These are phyloP conservation scores for Pelargonium myrrhifolium DNA, from an alignment of 441 rosid genomes.

Conservation along the genomic window DNA sequence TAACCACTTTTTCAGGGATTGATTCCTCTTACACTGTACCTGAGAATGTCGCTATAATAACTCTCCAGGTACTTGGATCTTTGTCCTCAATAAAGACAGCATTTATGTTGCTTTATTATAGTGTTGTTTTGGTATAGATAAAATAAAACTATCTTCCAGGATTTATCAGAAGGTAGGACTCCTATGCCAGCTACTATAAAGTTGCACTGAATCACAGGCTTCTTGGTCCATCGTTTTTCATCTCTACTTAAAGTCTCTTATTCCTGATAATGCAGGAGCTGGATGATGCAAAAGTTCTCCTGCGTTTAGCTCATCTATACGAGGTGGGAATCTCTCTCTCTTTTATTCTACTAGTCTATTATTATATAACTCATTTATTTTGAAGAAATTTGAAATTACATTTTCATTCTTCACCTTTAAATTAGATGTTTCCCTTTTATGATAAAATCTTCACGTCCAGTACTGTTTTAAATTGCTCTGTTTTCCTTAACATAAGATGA, in stretches of 20 bases:
- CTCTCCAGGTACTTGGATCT: constrained; percentile 35
- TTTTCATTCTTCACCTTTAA: not conserved
- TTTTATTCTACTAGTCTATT: not conserved
- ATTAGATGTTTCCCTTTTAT: too few relatives aligned
- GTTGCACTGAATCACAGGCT: too few relatives aligned
- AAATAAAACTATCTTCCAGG: too few relatives aligned
- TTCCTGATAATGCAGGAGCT: constrained; percentile 37
- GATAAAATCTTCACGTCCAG: not conserved
- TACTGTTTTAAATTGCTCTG: not conserved
- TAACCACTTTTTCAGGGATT: constrained; percentile 42
- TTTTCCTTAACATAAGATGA: not conserved
- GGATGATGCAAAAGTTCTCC: constrained; percentile 44
- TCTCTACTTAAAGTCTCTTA: not conserved
- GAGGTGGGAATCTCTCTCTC: constrained; percentile 39
- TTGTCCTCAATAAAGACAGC: not conserved
- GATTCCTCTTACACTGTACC: constrained; percentile 58
- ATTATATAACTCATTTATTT: not conserved
- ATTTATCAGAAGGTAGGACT: too few relatives aligned
- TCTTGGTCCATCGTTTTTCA: not conserved
- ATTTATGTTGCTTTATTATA: not conserved
- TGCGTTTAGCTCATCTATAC: constrained; percentile 54
- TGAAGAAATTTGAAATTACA: not conserved
- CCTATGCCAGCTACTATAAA: too few relatives aligned
- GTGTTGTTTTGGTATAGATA: not conserved
- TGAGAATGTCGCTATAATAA: constrained; percentile 48